A percentile compares a stretch with the other conserved stretches of the same genome.
Evolutionary conservation across 306 rosid species (phyloP).

Genomic region (Erythrophleum fordii): DNA sequence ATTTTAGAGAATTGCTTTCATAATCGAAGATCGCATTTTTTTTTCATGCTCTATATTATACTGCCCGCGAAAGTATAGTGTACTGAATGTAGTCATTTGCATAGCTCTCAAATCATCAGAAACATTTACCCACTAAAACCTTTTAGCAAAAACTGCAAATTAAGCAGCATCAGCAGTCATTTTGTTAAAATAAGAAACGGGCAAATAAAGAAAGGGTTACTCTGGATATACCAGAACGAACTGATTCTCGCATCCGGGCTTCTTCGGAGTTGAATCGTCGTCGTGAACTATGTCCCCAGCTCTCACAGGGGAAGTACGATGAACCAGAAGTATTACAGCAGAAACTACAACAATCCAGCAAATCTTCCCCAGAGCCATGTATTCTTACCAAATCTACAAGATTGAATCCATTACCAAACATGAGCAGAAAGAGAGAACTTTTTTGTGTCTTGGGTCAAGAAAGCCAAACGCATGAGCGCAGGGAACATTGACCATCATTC

Average conservation of each 20-base stretch:
- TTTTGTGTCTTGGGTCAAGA: not conserved
- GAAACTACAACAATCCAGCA: slow-evolving; percentile 40
- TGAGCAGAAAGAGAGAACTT: not conserved
- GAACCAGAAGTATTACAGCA: slow-evolving; percentile 48
- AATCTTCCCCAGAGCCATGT: slow-evolving; percentile 55
- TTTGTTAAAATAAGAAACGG: slow-evolving; percentile 9
- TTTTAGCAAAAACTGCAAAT: not conserved
- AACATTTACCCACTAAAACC: not conserved
- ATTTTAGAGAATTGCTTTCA: not conserved
- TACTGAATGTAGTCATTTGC: not conserved
- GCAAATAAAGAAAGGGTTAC: slow-evolving; percentile 26
- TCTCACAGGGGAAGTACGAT: slow-evolving; percentile 45
- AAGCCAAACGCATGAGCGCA: not conserved
- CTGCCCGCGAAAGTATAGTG: not conserved
- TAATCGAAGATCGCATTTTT: not conserved
- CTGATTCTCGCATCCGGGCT: slow-evolving; percentile 91
- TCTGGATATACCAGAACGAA: slow-evolving; percentile 77
- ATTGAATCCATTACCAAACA: slow-evolving; percentile 44
- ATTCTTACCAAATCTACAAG: slow-evolving; percentile 29
- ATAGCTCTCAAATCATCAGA: not conserved
- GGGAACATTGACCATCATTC: not conserved
- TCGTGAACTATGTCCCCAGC: slow-evolving; percentile 93
- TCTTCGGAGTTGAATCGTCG: slow-evolving; percentile 84
- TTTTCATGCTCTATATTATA: not conserved
- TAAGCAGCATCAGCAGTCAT: not conserved